Base-by-base conservation (phyloP, 345 rosid species). In the Hirschfeldia incana region DNA sequence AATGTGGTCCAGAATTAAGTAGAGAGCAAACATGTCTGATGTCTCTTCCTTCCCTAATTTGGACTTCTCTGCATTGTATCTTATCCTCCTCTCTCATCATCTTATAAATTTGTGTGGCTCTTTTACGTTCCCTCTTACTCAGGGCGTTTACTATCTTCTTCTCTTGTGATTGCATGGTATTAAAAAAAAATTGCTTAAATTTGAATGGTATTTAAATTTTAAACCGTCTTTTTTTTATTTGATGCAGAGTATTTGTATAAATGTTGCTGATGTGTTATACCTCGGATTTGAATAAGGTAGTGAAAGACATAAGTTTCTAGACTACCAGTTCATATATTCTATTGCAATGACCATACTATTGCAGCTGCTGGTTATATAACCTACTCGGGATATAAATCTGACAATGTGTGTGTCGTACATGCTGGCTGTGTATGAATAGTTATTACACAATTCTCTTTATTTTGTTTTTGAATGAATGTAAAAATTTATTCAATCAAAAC, bases 1-100 rank as follows among this genome's bases (percentile, higher is more conserved):
- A 2, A 4, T 39, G 46, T 39, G 46, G 46, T 39, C 46, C 46
- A 39, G 46, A 9, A 2, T 39, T 39, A 39, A 39, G 46, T 39
- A 39, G 46, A 39, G 46, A 39, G 4, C 4, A 39, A 39, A 2
- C 46, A 39, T 39, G 46, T 34, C 37, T 34, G 37, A 34, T 34
- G 37, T 39, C 46, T 39, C 46, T 10, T 39, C 46, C 39, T 72
- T 67, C 73, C 28, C 77, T 58, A 33, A 66, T 78, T 67, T 79
- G 77, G 82, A 73, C 26, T 72, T 17, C 71, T 78, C 77, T 78
- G 77, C 63, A 72, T 32, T 73, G 9, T 60, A 66, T 72, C 82
- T 78, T 78, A 78, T 78, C 78, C 12, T 73, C 42, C 58, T 44
- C 16, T 70, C 44, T 34, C 65, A 53, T 32, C 81, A 57, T 7